A percentile compares a stretch with the other conserved stretches of the same genome.
Evolutionary conservation across 2,329 filamentous ascomycete species (phyloP).

Genomic region (Fusarium dlaminii): DNA sequence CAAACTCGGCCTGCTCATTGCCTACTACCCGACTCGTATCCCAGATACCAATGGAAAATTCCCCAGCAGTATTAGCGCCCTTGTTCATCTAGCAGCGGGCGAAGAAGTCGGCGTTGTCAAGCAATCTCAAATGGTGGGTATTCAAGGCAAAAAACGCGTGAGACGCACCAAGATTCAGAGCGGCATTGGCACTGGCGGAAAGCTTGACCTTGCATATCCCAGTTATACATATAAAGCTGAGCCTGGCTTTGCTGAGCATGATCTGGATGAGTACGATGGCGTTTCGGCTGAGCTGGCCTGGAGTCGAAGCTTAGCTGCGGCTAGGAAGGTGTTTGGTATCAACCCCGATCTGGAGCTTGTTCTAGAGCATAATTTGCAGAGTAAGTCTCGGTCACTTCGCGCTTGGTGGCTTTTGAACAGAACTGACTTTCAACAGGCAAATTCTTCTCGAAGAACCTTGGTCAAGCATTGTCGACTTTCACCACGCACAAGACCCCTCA

Average conservation of each 20-base stretch:
- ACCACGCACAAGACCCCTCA: conserved; percentile 71
- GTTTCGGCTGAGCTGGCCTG: conserved; percentile 73
- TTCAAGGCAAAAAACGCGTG: conserved; percentile 55
- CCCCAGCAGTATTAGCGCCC: conserved; percentile 50
- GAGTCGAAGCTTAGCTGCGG: conserved; percentile 68
- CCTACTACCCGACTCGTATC: conserved; percentile 57
- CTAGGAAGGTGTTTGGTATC: conserved; percentile 71
- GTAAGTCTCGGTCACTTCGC: conserved; percentile 47
- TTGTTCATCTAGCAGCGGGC: conserved; percentile 53
- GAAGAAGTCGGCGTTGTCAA: conserved; percentile 53
- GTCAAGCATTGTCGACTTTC: conserved; percentile 68
- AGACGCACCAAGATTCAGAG: conserved; percentile 47
- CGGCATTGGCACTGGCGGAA: conserved; percentile 51
- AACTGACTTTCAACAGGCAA: conserved; percentile 46
- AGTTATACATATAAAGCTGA: conserved; percentile 58
- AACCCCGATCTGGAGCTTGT: conserved; percentile 71
- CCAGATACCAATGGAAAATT: conserved; percentile 55
- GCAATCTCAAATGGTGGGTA: conserved; percentile 55
- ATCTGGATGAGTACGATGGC: conserved; percentile 73
- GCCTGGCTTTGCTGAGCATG: conserved; percentile 76
- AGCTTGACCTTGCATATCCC: conserved; percentile 49
- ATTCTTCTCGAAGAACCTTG: conserved; percentile 67
- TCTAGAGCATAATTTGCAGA: conserved; percentile 72
- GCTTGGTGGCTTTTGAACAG: fast-evolving
- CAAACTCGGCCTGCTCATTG: conserved; percentile 54